Conservation (phyloP, 306 rosid genomes). For the Alnus glutinosa region DNA sequence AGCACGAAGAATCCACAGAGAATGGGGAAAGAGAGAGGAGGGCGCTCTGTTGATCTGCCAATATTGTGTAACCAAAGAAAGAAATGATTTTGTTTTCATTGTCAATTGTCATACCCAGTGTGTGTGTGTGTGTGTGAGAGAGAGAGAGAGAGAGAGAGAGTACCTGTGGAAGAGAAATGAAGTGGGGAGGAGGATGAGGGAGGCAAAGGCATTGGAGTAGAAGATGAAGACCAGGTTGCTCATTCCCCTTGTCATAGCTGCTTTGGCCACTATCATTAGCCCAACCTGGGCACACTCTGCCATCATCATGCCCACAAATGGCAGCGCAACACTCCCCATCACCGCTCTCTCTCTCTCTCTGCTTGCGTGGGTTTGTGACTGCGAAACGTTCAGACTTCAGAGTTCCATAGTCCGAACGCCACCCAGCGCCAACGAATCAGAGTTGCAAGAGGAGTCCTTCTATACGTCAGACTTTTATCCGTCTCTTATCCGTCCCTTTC, state of each 20-base stretch:
- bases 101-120: background rate
- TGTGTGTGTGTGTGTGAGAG: too few relatives aligned
- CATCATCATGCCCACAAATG: constrained; percentile 66
- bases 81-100: background rate
- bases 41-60: constrained; percentile 7
- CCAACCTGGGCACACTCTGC: constrained; percentile 71
- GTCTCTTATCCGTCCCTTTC: too few relatives aligned
- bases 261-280: constrained; percentile 65
- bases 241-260: constrained; percentile 67
- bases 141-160: background rate
- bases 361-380: background rate
- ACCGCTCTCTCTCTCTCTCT: background rate
- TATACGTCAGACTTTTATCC: too few relatives aligned
- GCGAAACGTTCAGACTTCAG: background rate
- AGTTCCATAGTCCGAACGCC: background rate
- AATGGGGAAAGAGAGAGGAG: background rate
- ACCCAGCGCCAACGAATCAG: background rate
- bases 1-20: constrained; percentile 1
- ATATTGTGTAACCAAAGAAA: background rate
- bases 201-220: constrained; percentile 67
- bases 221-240: constrained; percentile 63
- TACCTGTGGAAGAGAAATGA: constrained; percentile 24
- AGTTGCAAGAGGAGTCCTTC: background rate
- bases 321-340: constrained; percentile 47
- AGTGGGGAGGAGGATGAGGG: constrained; percentile 66